phyloP scores from a whole-genome alignment of 2,329 filamentous ascomycete genomes.

The Aotearoamyces nothofagi region DNA sequence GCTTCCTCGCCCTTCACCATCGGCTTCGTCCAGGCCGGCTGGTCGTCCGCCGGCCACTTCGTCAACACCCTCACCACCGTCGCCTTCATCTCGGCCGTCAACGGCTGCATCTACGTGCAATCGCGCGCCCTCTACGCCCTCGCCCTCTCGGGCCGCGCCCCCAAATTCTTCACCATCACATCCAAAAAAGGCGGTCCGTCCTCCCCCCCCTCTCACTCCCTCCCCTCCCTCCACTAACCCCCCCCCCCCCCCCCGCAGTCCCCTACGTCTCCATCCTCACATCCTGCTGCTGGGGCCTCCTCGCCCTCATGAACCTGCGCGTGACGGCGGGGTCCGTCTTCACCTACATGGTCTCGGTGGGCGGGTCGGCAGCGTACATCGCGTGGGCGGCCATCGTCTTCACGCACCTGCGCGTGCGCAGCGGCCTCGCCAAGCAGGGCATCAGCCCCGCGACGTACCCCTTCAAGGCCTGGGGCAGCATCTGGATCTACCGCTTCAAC shows the following conservation, averaged over 20 bases:
- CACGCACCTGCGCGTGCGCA: conserved; percentile 57
- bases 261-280: conserved; percentile 46
- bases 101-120: conserved; percentile 64
- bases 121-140: conserved; percentile 63
- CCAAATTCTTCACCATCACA: conserved; percentile 52
- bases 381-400: conserved; percentile 59
- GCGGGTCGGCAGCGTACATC: conserved; percentile 54
- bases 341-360: conserved; percentile 54
- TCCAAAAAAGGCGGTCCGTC: too few relatives aligned
- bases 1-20: conserved; percentile 61
- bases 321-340: conserved; percentile 52
- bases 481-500: conserved; percentile 43
- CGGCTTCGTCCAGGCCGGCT: conserved; percentile 59
- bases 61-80: conserved; percentile 67
- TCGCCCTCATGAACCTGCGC: conserved; percentile 63
- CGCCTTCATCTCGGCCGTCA: conserved; percentile 57
- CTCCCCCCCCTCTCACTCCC: too few relatives aligned
- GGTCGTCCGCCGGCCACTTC: conserved; percentile 56
- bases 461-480: conserved; percentile 37
- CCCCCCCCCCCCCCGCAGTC: conserved; percentile 46
- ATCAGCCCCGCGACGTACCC: conserved; percentile 36
- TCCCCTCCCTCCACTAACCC: too few relatives aligned
- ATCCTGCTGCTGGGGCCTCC: conserved; percentile 53
- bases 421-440: conserved; percentile 44
- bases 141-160: conserved; percentile 59